Percentiles rank a stretch among this genome's conserved stretches.
Evolutionary conservation across 495 filamentous ascomycete genomes (phyloP).

Genomic region (Penicillium arizonense): DNA sequence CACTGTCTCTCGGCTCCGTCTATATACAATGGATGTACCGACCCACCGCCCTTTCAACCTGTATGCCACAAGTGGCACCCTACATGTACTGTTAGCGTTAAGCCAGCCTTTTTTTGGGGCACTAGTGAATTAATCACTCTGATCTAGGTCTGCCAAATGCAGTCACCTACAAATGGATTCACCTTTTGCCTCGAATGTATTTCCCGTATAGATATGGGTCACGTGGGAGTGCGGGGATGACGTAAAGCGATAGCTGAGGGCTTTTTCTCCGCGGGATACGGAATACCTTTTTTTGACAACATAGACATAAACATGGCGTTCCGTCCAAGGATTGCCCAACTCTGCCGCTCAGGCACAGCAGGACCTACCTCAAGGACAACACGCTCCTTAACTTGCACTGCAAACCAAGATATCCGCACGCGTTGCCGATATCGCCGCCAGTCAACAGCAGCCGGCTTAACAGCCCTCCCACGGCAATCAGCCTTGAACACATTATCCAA

Average conservation of each 20-base stretch:
- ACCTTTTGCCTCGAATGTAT: background rate
- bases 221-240: slow-evolving; percentile 21
- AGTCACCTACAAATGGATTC: no score
- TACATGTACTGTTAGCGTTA: no score
- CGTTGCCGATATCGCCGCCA: slow-evolving; percentile 6
- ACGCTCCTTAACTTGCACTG: background rate
- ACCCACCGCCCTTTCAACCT: no score
- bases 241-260: slow-evolving; percentile 12
- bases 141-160: no score
- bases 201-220: slow-evolving; percentile 1
- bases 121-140: no score
- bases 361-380: background rate
- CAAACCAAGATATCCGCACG: slow-evolving; percentile 5
- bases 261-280: slow-evolving; percentile 2
- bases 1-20: no score
- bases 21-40: no score
- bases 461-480: background rate
- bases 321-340: slow-evolving; percentile 8
- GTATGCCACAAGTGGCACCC: no score
- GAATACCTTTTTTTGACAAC: background rate
- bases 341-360: slow-evolving; percentile 3
- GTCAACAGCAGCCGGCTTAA: background rate
- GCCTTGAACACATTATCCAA: background rate
- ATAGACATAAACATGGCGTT: slow-evolving; percentile 11
- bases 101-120: no score